Conservation (phyloP, 768 basidiomycete genomes). For the Pulveroboletus sp. region DNA sequence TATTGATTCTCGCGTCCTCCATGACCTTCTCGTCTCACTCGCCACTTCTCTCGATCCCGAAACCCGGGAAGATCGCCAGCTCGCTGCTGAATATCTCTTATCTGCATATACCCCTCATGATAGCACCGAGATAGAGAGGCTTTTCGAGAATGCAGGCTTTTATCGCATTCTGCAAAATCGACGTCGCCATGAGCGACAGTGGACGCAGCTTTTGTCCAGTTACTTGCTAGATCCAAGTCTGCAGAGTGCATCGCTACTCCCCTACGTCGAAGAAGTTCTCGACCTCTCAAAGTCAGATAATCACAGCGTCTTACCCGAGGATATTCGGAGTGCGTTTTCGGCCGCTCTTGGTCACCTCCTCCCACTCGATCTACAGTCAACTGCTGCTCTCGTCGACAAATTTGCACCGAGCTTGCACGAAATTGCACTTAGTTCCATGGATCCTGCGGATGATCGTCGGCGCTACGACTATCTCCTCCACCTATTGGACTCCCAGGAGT, state of each 20-base stretch:
- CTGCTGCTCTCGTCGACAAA: slow-evolving; percentile 71
- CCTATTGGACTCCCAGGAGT: slow-evolving; percentile 53
- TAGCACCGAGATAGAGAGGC: slow-evolving; percentile 55
- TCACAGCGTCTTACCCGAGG: slow-evolving; percentile 51
- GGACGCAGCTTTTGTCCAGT: slow-evolving; percentile 71
- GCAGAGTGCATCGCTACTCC: slow-evolving; percentile 57
- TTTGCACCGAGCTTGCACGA: slow-evolving; percentile 66
- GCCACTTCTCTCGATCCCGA: slow-evolving; percentile 69
- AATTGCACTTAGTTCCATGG: slow-evolving; percentile 53
- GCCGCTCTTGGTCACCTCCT: slow-evolving; percentile 66
- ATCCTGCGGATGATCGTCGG: slow-evolving; percentile 42
- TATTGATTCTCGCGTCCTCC: slow-evolving; percentile 64
- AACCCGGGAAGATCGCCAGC: slow-evolving; percentile 90
- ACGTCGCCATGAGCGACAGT: slow-evolving; percentile 72
- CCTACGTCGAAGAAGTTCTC: slow-evolving; percentile 63
- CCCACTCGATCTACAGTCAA: slow-evolving; percentile 54
- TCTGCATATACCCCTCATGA: slow-evolving; percentile 89
- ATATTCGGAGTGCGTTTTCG: slow-evolving; percentile 52
- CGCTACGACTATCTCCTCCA: slow-evolving; percentile 77
- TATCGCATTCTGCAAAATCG: slow-evolving; percentile 85
- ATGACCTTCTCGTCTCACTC: slow-evolving; percentile 75
- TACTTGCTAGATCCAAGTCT: slow-evolving; percentile 74
- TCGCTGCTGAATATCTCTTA: slow-evolving; percentile 91
- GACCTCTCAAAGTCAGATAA: slow-evolving; percentile 41
- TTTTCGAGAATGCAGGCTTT: slow-evolving; percentile 86